Percentiles rank a stretch among this genome's conserved stretches.
These are phyloP conservation scores for Rhytidhysteron rufulum DNA, from an alignment of 2,329 filamentous ascomycete genomes.

Conservation along the genomic window DNA sequence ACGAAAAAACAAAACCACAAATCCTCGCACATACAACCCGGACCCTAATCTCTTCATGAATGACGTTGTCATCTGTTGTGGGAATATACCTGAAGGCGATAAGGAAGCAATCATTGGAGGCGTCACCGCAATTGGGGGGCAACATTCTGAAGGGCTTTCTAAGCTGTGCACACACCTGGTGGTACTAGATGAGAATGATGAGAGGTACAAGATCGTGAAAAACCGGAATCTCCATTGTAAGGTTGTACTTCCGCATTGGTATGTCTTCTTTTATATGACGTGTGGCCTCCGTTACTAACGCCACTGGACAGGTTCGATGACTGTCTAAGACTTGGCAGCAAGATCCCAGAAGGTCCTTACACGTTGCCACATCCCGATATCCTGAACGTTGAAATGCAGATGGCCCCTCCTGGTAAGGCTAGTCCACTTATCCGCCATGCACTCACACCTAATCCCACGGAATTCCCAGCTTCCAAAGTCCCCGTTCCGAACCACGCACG, in stretches of 20 bases:
- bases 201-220: slow-evolving; percentile 62
- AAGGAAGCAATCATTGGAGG: slow-evolving; percentile 90
- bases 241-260: slow-evolving; percentile 93
- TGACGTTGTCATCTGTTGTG: slow-evolving; percentile 76
- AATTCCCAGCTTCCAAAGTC: slow-evolving; percentile 17
- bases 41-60: slow-evolving; percentile 89
- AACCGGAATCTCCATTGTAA: slow-evolving; percentile 68
- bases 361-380: slow-evolving; percentile 81
- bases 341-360: slow-evolving; percentile 87
- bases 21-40: slow-evolving; percentile 80
- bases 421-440: slow-evolving; percentile 32
- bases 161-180: slow-evolving; percentile 85
- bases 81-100: slow-evolving; percentile 78
- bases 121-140: slow-evolving; percentile 82
- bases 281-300: slow-evolving; percentile 5
- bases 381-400: slow-evolving; percentile 41
- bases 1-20: slow-evolving; percentile 64
- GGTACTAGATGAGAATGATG: slow-evolving; percentile 70
- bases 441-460: slow-evolving; percentile 26
- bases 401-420: slow-evolving; percentile 41
- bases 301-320: slow-evolving; percentile 77
- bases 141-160: slow-evolving; percentile 68
- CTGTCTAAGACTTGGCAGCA: slow-evolving; percentile 86
- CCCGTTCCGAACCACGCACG: slow-evolving; percentile 20
- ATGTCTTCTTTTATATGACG: slow-evolving; percentile 20